A percentile compares a stretch with the other conserved stretches of the same genome.
phyloP scores from a whole-genome alignment of 1,284 basidiomycete genomes.

The Ceratorhiza oryzae-sativae region DNA sequence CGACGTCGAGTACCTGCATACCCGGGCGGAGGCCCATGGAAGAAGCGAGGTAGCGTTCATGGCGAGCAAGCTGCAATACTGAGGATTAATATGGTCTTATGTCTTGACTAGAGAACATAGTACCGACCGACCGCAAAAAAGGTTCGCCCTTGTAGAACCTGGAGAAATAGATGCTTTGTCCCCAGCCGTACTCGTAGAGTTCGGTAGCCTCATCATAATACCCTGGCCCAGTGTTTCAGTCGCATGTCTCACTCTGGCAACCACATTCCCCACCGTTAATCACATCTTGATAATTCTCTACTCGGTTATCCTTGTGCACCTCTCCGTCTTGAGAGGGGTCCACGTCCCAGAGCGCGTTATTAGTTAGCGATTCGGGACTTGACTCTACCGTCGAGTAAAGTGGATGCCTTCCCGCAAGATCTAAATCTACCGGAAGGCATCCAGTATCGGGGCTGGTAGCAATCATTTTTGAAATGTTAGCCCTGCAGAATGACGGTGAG shows the following conservation, averaged over 20 bases:
- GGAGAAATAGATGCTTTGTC: conserved; percentile 95
- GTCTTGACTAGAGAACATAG: background rate
- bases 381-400: conserved; percentile 71
- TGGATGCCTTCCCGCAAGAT: background rate
- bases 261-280: conserved; percentile 73
- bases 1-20: conserved; percentile 97
- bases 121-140: conserved; percentile 68
- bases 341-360: conserved; percentile 91
- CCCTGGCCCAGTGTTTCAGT: conserved; percentile 51
- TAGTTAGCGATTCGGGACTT: conserved; percentile 88
- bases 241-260: conserved; percentile 47
- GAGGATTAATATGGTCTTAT: background rate
- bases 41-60: conserved; percentile 96
- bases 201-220: conserved; percentile 98
- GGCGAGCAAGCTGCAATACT: conserved; percentile 79
- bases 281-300: conserved; percentile 89
- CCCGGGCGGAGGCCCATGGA: conserved; percentile 84
- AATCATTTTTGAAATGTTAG: too few relatives aligned
- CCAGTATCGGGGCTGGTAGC: too few relatives aligned
- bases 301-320: conserved; percentile 74
- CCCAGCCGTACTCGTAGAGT: conserved; percentile 97
- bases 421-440: too few relatives aligned
- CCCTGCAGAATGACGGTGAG: too few relatives aligned
- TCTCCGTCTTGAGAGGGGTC: conserved; percentile 77
- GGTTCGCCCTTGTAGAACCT: conserved; percentile 97